Conservation (phyloP, 768 basidiomycete species). For the Boletales sp. region DNA sequence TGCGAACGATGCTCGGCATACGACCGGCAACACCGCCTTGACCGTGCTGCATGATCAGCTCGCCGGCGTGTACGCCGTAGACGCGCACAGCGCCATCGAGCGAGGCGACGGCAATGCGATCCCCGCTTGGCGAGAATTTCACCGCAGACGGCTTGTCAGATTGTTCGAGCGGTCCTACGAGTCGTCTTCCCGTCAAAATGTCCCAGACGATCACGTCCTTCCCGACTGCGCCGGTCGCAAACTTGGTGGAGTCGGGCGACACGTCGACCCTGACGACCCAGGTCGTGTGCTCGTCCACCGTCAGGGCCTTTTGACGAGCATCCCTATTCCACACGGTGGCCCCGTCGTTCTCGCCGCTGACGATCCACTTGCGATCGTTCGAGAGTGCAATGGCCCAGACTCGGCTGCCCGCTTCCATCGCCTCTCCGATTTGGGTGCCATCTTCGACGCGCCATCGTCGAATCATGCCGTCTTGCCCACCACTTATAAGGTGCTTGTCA, state of each 20-base stretch:
- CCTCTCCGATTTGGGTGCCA: neutral
- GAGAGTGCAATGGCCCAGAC: neutral
- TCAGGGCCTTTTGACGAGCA: neutral
- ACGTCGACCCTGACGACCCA: neutral
- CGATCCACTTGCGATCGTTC: neutral
- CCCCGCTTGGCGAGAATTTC: slow-evolving; percentile 4
- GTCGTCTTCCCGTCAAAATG: neutral
- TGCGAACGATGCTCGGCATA: too few relatives aligned
- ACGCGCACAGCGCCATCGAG: neutral
- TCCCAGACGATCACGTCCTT: slow-evolving; percentile 1
- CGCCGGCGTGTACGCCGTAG: neutral
- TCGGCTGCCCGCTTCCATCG: neutral
- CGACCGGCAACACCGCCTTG: too few relatives aligned
- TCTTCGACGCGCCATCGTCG: neutral
- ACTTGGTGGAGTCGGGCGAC: slow-evolving; percentile 3
- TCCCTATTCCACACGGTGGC: neutral
- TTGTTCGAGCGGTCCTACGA: slow-evolving; percentile 7
- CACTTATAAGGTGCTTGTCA: neutral
- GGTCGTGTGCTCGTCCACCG: neutral
- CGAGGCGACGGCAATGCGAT: neutral
- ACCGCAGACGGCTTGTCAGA: neutral
- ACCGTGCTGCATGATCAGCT: neutral
- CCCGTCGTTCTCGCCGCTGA: neutral
- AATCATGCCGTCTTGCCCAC: neutral
- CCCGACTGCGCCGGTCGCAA: slow-evolving; percentile 1